Evolutionary conservation across 1,284 basidiomycete genomes (phyloP).

Genomic region (Cryptococcus amylolentus): DNA sequence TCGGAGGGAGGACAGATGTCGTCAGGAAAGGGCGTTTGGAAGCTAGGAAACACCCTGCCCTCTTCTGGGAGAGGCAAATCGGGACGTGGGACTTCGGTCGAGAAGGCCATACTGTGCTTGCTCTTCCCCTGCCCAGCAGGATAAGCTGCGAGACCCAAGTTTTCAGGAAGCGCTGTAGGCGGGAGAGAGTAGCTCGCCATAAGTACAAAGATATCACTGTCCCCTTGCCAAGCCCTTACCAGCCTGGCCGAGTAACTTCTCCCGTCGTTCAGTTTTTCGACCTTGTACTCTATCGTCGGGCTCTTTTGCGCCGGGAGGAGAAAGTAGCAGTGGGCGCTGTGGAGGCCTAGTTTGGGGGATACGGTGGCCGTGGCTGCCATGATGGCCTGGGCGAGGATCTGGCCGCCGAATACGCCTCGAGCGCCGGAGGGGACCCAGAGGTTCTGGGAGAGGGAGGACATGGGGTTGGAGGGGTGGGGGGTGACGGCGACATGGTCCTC

Average conservation of each 20-base stretch:
- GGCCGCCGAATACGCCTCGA: constrained; percentile 80
- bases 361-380: constrained; percentile 74
- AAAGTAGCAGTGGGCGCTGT: constrained; percentile 55
- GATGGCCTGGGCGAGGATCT: constrained; percentile 80
- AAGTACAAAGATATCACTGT: constrained; percentile 72
- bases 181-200: constrained; percentile 81
- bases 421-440: constrained; percentile 64
- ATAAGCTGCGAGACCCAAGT: neutral
- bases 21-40: constrained; percentile 34
- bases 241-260: constrained; percentile 53
- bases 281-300: constrained; percentile 76
- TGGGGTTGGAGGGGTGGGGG: neutral
- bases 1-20: constrained; percentile 60
- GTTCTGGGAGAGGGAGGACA: constrained; percentile 55
- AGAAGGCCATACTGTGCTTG: neutral
- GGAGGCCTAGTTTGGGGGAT: constrained; percentile 60
- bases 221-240: constrained; percentile 73
- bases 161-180: constrained; percentile 27
- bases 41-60: constrained; percentile 21
- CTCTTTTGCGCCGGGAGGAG: constrained; percentile 61
- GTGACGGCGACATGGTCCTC: neutral
- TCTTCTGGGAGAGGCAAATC: neutral
- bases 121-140: neutral
- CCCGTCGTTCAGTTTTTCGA: constrained; percentile 75
- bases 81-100: neutral